These are phyloP conservation scores for Urtica urens DNA, from an alignment of 306 rosid species.

Conservation along the genomic window DNA sequence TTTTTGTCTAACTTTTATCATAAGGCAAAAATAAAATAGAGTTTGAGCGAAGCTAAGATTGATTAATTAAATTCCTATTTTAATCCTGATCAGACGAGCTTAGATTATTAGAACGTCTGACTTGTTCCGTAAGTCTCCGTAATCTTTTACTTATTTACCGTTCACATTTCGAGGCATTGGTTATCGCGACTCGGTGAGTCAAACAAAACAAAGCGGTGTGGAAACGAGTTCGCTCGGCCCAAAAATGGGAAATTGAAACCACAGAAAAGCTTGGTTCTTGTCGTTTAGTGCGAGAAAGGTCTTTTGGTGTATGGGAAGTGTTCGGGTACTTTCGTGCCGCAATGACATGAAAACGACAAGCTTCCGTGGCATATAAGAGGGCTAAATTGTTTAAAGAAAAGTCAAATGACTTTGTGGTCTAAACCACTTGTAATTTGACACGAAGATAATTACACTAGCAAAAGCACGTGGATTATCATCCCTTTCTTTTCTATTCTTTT, in stretches of 20 bases:
- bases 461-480: too few species aligned
- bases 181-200: too few species aligned
- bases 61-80: too few species aligned
- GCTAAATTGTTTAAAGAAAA: background rate
- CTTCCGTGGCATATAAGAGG: background rate
- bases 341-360: background rate
- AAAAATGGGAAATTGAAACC: background rate
- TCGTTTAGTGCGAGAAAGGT: slow-evolving; percentile 28
- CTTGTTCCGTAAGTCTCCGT: slow-evolving; percentile 27
- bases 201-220: too few species aligned
- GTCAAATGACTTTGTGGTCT: slow-evolving; percentile 25
- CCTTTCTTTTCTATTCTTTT: too few species aligned
- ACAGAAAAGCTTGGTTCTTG: slow-evolving; percentile 6
- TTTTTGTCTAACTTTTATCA: slow-evolving; percentile 23
- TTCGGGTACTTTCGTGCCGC: background rate
- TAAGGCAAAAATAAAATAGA: slow-evolving; percentile 15
- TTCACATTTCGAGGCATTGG: slow-evolving; percentile 15
- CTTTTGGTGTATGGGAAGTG: too few species aligned
- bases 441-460: too few species aligned
- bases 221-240: too few species aligned
- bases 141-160: background rate
- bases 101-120: too few species aligned
- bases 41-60: slow-evolving; percentile 1
- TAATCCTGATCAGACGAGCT: too few species aligned
- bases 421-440: slow-evolving; percentile 19